phyloP scores from a whole-genome alignment of 331 rosid genomes.

The Prunus yedoensis region DNA sequence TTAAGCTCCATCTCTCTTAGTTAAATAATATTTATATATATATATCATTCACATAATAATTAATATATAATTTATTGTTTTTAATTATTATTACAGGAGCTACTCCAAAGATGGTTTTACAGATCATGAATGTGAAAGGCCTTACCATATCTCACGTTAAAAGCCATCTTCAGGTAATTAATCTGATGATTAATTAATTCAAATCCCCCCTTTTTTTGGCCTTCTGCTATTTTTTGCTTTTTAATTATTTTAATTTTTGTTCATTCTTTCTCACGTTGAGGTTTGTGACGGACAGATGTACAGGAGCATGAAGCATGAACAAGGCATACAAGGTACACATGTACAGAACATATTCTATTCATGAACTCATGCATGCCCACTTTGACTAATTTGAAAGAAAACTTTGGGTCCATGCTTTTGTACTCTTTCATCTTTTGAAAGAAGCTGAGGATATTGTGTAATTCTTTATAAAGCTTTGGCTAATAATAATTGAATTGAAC shows the following conservation, averaged over 20 bases:
- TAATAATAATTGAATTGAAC: not conserved
- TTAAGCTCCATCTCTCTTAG: not conserved
- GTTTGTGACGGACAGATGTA: slow-evolving; percentile 68
- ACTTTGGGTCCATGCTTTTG: too few species aligned
- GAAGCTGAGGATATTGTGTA: not conserved
- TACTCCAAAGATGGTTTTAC: slow-evolving; percentile 75
- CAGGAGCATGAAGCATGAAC: slow-evolving; percentile 77
- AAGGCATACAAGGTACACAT: slow-evolving; percentile 52
- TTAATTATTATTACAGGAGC: slow-evolving; percentile 48
- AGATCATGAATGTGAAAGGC: slow-evolving; percentile 75
- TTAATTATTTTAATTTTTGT: not conserved
- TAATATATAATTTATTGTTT: not conserved
- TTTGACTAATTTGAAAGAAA: not conserved
- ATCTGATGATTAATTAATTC: not conserved
- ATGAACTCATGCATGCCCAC: not conserved
- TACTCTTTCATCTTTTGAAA: too few species aligned
- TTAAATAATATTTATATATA: too few species aligned
- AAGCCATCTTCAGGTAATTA: slow-evolving; percentile 91
- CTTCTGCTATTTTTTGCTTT: too few species aligned
- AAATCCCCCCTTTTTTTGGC: not conserved
- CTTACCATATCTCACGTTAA: slow-evolving; percentile 82
- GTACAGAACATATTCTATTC: too few species aligned
- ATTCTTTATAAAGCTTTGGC: not conserved
- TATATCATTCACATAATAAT: not conserved
- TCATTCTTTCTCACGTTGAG: slow-evolving; percentile 13